phyloP scores from a whole-genome alignment of 345 rosid genomes.

The Laguncularia racemosa region DNA sequence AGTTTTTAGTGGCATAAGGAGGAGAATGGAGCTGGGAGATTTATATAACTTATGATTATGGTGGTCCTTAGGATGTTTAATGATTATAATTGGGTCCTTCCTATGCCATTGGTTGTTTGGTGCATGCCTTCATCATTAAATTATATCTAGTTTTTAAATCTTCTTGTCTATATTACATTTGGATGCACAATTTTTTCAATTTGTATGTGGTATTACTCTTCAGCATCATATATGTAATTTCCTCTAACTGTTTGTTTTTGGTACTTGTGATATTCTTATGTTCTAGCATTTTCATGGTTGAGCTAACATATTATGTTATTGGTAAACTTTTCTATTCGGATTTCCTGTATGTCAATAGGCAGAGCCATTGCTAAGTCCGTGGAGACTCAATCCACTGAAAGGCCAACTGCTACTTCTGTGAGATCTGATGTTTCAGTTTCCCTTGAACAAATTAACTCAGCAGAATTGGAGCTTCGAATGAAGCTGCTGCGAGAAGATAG shows the following conservation, averaged over 20 bases:
- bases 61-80: too few relatives aligned
- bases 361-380: constrained; percentile 57
- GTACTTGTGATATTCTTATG: background rate
- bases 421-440: constrained; percentile 28
- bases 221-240: background rate
- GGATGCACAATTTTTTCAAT: background rate
- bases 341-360: constrained; percentile 33
- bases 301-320: background rate
- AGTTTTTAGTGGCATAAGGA: too few relatives aligned
- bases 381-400: constrained; percentile 20
- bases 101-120: too few relatives aligned
- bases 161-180: background rate
- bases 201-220: background rate
- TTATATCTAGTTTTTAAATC: too few relatives aligned
- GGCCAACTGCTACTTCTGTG: constrained; percentile 29
- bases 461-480: constrained; percentile 64
- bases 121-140: too few relatives aligned
- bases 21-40: too few relatives aligned
- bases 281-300: too few relatives aligned
- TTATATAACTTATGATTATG: too few relatives aligned
- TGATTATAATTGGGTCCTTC: too few relatives aligned
- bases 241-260: background rate
- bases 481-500: constrained; percentile 62
- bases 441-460: constrained; percentile 60
- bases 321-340: background rate